Conservation (phyloP, 441 rosid genomes). For the Corymbia citriodora region DNA sequence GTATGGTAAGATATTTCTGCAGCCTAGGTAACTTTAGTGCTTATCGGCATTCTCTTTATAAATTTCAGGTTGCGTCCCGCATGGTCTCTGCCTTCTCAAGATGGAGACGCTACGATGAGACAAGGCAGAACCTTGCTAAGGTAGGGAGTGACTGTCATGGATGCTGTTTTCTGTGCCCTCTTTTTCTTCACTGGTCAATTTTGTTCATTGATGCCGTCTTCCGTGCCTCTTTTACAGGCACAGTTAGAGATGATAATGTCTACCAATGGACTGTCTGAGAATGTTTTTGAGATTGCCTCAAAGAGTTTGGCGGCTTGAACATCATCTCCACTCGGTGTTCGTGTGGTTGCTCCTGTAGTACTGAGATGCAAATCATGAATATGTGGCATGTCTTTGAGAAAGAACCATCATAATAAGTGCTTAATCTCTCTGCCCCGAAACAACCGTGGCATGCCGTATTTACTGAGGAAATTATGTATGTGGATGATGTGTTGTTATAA, state of each 20-base stretch:
- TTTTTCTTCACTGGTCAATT: background rate
- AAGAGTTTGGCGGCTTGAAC: slow-evolving; percentile 75
- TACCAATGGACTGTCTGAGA: slow-evolving; percentile 84
- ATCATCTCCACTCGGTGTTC: background rate
- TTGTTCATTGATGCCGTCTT: background rate
- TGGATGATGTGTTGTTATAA: background rate
- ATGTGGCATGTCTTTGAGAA: background rate
- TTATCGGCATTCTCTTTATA: background rate
- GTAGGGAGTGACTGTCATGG: slow-evolving; percentile 20
- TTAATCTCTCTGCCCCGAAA: background rate
- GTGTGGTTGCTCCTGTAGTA: background rate
- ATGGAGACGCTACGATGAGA: slow-evolving; percentile 90
- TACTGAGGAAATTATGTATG: background rate
- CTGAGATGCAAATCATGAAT: background rate
- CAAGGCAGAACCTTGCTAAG: slow-evolving; percentile 79
- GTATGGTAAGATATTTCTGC: background rate
- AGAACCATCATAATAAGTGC: background rate
- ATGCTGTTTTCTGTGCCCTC: background rate
- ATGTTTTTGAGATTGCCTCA: slow-evolving; percentile 90
- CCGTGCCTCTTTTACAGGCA: slow-evolving; percentile 36
- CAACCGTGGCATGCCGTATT: background rate
- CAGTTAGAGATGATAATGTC: slow-evolving; percentile 94
- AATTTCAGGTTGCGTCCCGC: slow-evolving; percentile 76
- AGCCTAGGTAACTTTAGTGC: background rate
- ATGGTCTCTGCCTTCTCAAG: slow-evolving; percentile 96